These are phyloP conservation scores for Acanthamoeba sp. DNA, from an alignment of 208 protist genomes.

Conservation along the genomic window DNA sequence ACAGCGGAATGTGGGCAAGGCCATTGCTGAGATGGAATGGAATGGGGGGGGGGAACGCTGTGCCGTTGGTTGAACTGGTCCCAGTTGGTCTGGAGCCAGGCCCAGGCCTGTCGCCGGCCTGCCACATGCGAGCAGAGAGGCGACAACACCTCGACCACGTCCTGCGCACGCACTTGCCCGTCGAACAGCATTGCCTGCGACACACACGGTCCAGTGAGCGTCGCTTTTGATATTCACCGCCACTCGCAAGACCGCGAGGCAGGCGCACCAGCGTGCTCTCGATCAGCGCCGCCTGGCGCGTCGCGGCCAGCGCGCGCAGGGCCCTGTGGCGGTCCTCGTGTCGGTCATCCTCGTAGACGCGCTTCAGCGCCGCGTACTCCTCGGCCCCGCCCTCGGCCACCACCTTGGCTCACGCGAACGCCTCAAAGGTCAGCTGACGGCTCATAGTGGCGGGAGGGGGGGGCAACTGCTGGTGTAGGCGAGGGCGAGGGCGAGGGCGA, in stretches of 20 bases:
- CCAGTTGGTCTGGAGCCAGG: not conserved
- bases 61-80: constrained; percentile 34
- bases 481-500: too few relatives aligned
- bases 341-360: not conserved
- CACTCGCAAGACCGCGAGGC: too few relatives aligned
- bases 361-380: not conserved
- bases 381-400: not conserved
- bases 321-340: not conserved
- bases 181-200: not conserved
- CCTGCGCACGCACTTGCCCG: not conserved
- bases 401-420: too few relatives aligned
- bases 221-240: too few relatives aligned
- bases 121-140: not conserved
- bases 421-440: too few relatives aligned
- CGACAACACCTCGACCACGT: not conserved
- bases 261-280: not conserved
- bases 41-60: not conserved
- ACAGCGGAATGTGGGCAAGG: not conserved
- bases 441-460: too few relatives aligned
- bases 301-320: not conserved
- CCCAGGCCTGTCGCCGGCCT: not conserved
- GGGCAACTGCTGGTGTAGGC: too few relatives aligned
- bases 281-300: not conserved
- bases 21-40: not conserved
- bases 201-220: too few relatives aligned